Base-by-base conservation (phyloP, 345 rosid genomes). In the Arabis alpina region DNA sequence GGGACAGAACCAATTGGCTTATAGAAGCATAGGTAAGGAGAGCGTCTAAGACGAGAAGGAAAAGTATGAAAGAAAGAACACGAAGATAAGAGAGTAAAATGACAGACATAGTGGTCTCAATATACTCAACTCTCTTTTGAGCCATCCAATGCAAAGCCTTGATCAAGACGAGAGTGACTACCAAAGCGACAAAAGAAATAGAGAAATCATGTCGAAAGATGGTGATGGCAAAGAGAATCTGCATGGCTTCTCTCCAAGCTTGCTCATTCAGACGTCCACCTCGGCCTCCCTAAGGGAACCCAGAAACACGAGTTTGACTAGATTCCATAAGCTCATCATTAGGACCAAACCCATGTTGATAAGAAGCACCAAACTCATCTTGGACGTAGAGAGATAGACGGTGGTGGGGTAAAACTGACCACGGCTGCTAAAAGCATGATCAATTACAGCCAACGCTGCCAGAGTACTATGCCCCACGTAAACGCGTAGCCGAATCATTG, bases 221-320 rank as follows among this genome's bases (percentile, higher is more conserved):
- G 6, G 97, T 93, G 54, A 93, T 83, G 2, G 96, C 98, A 59
- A 93, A 93, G 71, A 93, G 96, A 63, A 91, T 86, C 79, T 93
- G 97, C 97, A 93, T 91, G 48, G 88, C 81, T 75, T 93, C 98
- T 55, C 98, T 88, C 96, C 94, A 88, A 0, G 91, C 86, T 52
- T 91, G 97, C 76, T 93, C 98, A 61, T 93, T 93, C 77, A 93
- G 73, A 54, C 98, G 81, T 93, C 98, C 14, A 93, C 85, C 59
- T 93, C 98, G 8, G 97, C 97, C 79, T 93, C 98, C 4, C 98
- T 87, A 24, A 93, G 98, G 8, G 93, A 77, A 37, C 98, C 98
- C 12, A 93, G 94, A 74, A 93, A 93, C 6, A 93, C 55, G 23
- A 80, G 70, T 56, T 91, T 93, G 45, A 79, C 83, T 16, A 93